These are phyloP conservation scores for Harringtonia aguacate DNA, from an alignment of 2,329 filamentous ascomycete genomes.

Conservation along the genomic window DNA sequence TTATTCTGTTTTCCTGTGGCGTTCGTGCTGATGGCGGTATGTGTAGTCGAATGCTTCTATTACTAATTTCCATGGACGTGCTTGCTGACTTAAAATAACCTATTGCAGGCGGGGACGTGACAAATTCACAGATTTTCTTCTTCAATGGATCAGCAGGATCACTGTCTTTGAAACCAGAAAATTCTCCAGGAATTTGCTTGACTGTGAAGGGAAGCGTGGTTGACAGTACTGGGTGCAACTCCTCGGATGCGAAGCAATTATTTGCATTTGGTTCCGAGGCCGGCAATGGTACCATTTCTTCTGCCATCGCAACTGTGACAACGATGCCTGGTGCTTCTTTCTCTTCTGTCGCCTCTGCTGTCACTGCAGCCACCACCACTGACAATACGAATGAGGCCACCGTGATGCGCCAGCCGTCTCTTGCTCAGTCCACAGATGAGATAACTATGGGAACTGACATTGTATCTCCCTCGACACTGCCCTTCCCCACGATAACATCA, in stretches of 20 bases:
- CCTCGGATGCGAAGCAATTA: constrained; percentile 27
- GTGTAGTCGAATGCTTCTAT: constrained; percentile 8
- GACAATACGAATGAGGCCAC: background rate
- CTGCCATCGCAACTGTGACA: background rate
- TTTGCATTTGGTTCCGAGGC: constrained; percentile 24
- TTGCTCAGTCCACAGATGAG: too few relatives aligned
- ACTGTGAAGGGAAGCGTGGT: constrained; percentile 30
- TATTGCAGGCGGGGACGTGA: constrained; percentile 30
- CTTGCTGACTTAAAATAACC: background rate
- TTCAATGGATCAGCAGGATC: constrained; percentile 31
- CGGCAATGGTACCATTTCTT: background rate
- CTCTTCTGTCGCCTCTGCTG: background rate
- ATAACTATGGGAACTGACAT: too few relatives aligned
- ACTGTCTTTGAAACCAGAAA: constrained; percentile 32
- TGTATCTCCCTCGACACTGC: too few relatives aligned
- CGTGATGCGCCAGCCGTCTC: too few relatives aligned
- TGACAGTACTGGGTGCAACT: constrained; percentile 31
- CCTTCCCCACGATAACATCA: too few relatives aligned
- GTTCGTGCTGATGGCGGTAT: constrained; percentile 41
- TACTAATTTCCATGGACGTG: too few relatives aligned
- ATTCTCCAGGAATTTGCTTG: constrained; percentile 35
- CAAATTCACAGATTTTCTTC: constrained; percentile 40
- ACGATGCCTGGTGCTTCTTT: background rate
- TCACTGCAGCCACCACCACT: too few relatives aligned
- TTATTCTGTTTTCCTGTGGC: constrained; percentile 47